Conservation (phyloP, 148 eudicot species). For the Persicaria tinctoria region DNA sequence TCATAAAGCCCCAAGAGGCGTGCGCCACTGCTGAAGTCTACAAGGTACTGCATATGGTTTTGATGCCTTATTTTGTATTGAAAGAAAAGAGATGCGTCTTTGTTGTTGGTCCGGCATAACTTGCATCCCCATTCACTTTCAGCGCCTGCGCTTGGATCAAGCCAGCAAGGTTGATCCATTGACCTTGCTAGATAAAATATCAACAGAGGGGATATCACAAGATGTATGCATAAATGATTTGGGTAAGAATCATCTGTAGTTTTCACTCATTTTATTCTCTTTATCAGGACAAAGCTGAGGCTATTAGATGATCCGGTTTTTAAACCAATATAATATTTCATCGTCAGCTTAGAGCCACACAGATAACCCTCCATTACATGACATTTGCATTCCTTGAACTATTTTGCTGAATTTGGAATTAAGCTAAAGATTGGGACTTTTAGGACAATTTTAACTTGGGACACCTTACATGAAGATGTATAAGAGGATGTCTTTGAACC, state of each 20-base stretch:
- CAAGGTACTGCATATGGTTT: constrained; percentile 42
- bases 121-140: constrained; percentile 13
- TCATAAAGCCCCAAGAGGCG: constrained; percentile 86
- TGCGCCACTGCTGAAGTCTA: constrained; percentile 94
- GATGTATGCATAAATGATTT: constrained; percentile 94
- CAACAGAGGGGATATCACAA: constrained; percentile 76
- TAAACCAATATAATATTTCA: background rate
- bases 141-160: constrained; percentile 64
- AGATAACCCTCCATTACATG: background rate
- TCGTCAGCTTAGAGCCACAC: background rate
- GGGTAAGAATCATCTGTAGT: constrained; percentile 42
- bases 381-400: background rate
- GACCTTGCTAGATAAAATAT: constrained; percentile 65
- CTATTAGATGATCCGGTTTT: background rate
- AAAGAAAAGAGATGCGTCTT: background rate
- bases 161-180: constrained; percentile 71
- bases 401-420: background rate
- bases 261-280: background rate
- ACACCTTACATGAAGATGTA: background rate
- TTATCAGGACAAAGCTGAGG: background rate
- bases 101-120: background rate
- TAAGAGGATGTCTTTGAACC: background rate
- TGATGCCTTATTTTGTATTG: background rate
- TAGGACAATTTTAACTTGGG: background rate
- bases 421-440: background rate